Evolutionary conservation across 345 rosid genomes (phyloP), one percentile per base, ranked within the genome.

Genomic region (Eucalyptus regnans): DNA sequence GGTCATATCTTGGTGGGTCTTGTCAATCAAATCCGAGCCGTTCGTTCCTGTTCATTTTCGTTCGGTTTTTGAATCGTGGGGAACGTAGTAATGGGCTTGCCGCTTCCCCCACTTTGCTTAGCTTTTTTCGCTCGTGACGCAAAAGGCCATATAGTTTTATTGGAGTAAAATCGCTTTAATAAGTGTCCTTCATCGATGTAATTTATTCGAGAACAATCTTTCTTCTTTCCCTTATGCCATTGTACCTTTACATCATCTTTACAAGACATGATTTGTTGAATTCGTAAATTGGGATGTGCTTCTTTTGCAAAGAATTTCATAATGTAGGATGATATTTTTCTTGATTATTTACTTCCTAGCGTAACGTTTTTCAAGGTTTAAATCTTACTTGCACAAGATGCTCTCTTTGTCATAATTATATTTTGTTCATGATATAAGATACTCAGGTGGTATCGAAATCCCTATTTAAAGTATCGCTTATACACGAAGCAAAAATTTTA

Each of bases 1-100:
- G 96, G 96, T 91, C 95, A 89, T 52, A 7, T 86, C 46, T 0
- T 15, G 41, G 76, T n/a, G 76, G 37, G 76, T 64, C 83, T 76
- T 76, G 83, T 10, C 83, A 20, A 76, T 9, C 83, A 5, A 37
- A 76, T 76, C 83, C 48, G 46, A 76, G 83, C 83, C 83, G 83
- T 71, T 37, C 48, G 83, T 76, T 37, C 22, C 83, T 41, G 31
- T 37, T 71, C 9, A 17, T 12, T 29, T 62, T 29, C 20, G 23
- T 71, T 18, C 25, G 48, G 83, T 71, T 41, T 76, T 76, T 76
- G 27, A 76, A 76, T 76, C 48, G 48, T 20, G 48, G 83, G 48
- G 25, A 37, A 37, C 46, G 83, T 20, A 20, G 83, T 20, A 20
- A 76, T 37, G 83, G 37, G 46, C 13, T 43, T 37, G 48, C 83